Evolutionary conservation across 177 flowering plant species (phyloP), one percentile per base, ranked within the genome.

Genomic region (Tripterygium wilfordii): DNA sequence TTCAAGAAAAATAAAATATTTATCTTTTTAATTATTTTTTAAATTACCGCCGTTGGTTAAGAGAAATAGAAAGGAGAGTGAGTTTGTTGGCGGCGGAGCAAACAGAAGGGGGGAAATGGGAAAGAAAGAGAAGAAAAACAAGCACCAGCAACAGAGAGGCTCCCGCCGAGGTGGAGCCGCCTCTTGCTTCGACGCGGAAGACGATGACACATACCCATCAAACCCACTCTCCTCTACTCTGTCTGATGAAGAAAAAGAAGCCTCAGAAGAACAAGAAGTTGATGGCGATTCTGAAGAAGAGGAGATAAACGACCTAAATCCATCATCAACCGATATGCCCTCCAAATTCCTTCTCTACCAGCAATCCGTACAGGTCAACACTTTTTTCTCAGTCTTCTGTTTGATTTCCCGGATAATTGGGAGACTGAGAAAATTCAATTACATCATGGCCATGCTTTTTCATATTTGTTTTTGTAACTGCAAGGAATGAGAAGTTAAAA

Each of bases 271-370:
- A 31, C 68, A 58, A 30, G 55, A 48, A 7, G 66, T 54, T n/a
- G 62, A 66, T 10, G 69, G 50, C 1, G 62, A 56, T 15, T 62
- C 39, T 1, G 62, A 31, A n/a, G 64, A 49, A 37, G 61, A 50
- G 18, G 26, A 17, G 5, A 7, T 54, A 12, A 14, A 45, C 30
- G 2, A 24, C 22, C 23, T 24, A 41, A 44, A 28, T 42, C 23
- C 24, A 13, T n/a, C 21, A 5, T 19, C 46, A 26, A 33, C 2
- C 2, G 70, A 69, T n/a, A 27, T 58, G 33, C 92, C 92, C 3
- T 83, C 90, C 2, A 91, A 88, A 58, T 91, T 85, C 51, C 63
- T 31, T 0, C 86, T 88, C 10, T 88, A 91, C 61, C 98, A 91
- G 43, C 83, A 85, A 50, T 88, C 98, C 16, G 96, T 90, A 8